These are phyloP conservation scores for Asterionellopsis glacialis DNA, from an alignment of 108 stramenopile species.

Conservation along the genomic window DNA sequence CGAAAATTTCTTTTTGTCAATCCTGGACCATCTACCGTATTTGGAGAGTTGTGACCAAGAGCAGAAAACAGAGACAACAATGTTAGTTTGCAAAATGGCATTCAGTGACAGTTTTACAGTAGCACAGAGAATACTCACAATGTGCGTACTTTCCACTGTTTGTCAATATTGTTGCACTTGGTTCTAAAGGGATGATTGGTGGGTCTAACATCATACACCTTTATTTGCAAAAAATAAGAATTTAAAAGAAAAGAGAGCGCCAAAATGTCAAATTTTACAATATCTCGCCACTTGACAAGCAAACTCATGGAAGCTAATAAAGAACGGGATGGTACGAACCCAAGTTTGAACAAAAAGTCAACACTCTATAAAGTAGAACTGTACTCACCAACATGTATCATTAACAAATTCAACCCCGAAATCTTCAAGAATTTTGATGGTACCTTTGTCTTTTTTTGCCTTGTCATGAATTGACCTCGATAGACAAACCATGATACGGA, in stretches of 20 bases:
- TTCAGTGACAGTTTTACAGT: not conserved
- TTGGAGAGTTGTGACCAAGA: too few relatives aligned
- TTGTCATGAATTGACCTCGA: slow-evolving; percentile 36
- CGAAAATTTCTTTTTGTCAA: slow-evolving; percentile 50
- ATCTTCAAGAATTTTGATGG: slow-evolving; percentile 32
- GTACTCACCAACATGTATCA: slow-evolving; percentile 74
- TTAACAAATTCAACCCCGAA: slow-evolving; percentile 72
- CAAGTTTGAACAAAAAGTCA: too few relatives aligned
- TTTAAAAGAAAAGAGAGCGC: too few relatives aligned
- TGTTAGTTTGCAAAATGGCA: slow-evolving; percentile 1
- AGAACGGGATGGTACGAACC: too few relatives aligned
- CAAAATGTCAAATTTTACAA: too few relatives aligned
- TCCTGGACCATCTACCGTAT: slow-evolving; percentile 49
- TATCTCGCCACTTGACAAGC: too few relatives aligned
- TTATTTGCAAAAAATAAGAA: too few relatives aligned
- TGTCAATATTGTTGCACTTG: slow-evolving; percentile 55
- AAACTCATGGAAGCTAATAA: too few relatives aligned
- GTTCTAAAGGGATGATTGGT: slow-evolving; percentile 62
- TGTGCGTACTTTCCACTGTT: slow-evolving; percentile 85
- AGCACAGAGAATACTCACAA: slow-evolving; percentile 8
- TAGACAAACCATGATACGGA: slow-evolving; percentile 58
- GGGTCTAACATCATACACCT: slow-evolving; percentile 78
- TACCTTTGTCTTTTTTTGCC: slow-evolving; percentile 23
- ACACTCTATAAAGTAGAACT: too few relatives aligned
- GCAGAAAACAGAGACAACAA: too few relatives aligned